These are phyloP conservation scores for Scheffersomyces stambukii DNA, from an alignment of 1,139 yeast genomes.

Conservation along the genomic window DNA sequence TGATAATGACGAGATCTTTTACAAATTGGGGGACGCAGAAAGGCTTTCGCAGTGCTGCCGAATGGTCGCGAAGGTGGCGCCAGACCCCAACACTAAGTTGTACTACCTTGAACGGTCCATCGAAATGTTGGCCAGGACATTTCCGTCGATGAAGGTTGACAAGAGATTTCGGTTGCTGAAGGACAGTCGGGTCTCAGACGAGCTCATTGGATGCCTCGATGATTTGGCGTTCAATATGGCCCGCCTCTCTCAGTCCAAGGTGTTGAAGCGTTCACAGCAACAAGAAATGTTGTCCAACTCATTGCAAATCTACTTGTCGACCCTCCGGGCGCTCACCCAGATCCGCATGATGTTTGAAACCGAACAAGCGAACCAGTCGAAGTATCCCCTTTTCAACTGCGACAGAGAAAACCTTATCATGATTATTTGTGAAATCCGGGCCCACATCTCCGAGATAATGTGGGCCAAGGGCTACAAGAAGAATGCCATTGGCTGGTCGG, in stretches of 20 bases:
- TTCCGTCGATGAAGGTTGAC: conserved; percentile 24
- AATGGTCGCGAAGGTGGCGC: conserved; percentile 28
- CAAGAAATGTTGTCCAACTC: conserved; percentile 19
- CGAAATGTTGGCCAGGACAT: conserved; percentile 31
- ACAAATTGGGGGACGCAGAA: conserved; percentile 42
- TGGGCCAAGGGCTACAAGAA: conserved; percentile 54
- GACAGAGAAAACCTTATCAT: conserved; percentile 25
- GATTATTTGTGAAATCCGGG: conserved; percentile 38
- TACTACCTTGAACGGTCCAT: conserved; percentile 38
- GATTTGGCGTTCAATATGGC: conserved; percentile 33
- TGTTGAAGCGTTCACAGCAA: conserved; percentile 10
- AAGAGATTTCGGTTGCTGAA: conserved; percentile 21
- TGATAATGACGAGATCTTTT: conserved; percentile 36
- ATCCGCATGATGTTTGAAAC: conserved; percentile 18
- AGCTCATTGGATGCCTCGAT: conserved; percentile 30
- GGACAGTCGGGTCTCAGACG: conserved; percentile 35
- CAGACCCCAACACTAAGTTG: conserved; percentile 24
- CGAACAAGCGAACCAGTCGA: conserved; percentile 21
- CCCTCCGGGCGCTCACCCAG: conserved; percentile 23
- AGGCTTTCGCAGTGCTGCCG: conserved; percentile 41
- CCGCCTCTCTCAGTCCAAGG: conserved; percentile 11
- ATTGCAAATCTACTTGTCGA: conserved; percentile 36
- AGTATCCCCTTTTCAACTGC: conserved; percentile 38
- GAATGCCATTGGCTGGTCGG: conserved; percentile 63
- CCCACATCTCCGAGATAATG: conserved; percentile 61